A percentile compares a stretch with the other conserved stretches of the same genome.
Conservation (phyloP, 1,139 yeast species). For the Hansenula lynferdii region DNA sequence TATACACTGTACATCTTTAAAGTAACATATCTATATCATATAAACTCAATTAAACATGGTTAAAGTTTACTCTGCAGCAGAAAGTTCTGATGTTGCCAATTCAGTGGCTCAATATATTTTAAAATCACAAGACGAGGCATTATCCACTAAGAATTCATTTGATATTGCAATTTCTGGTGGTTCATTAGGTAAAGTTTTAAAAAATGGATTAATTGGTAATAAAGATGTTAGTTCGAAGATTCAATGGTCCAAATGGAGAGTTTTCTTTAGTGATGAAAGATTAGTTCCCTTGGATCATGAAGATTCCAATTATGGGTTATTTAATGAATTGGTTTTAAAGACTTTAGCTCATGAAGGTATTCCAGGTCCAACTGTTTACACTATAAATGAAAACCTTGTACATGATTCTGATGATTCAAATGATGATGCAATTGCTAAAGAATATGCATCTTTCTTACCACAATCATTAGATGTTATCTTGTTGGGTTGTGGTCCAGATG, state of each 20-base stretch:
- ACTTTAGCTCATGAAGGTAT: constrained; percentile 27
- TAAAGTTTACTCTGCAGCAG: constrained; percentile 46
- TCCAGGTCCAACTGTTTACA: constrained; percentile 65
- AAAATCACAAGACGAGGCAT: constrained; percentile 48
- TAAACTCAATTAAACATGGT: no score
- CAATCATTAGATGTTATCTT: constrained; percentile 78
- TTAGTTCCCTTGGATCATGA: constrained; percentile 80
- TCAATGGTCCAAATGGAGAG: constrained; percentile 90
- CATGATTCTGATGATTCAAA: constrained; percentile 48
- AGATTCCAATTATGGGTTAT: constrained; percentile 89
- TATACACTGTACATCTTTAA: no score
- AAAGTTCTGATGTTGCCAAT: constrained; percentile 53
- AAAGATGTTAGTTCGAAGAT: constrained; percentile 41
- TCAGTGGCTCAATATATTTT: constrained; percentile 52
- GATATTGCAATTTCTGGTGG: constrained; percentile 89
- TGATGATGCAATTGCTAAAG: constrained; percentile 74
- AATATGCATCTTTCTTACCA: constrained; percentile 76
- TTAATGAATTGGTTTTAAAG: constrained; percentile 75
- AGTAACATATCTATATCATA: no score
- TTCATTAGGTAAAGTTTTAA: constrained; percentile 73
- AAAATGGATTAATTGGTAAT: constrained; percentile 63
- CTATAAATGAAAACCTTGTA: constrained; percentile 72
- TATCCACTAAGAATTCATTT: constrained; percentile 39
- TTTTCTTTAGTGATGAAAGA: constrained; percentile 96
- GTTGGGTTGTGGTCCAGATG: constrained; percentile 98